Evolutionary conservation across 2,329 filamentous ascomycete species (phyloP), one percentile per base, ranked within the genome.

Genomic region (Aspergillus sp.): DNA sequence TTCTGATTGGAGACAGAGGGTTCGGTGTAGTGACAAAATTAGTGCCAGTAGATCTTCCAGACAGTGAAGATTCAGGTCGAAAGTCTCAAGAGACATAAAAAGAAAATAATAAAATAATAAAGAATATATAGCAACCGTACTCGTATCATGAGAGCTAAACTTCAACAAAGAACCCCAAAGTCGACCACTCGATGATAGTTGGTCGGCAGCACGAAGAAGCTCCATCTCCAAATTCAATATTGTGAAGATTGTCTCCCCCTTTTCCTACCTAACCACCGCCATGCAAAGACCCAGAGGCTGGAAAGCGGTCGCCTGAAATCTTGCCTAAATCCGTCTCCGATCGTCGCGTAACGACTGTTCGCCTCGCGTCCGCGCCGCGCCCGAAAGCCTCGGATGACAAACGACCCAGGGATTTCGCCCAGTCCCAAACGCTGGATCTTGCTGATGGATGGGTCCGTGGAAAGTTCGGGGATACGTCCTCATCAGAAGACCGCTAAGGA

Each of bases 301-400:
- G 19, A 21, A 42, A 42, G 40, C 40, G 19, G 29, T 34, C 34
- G 38, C 40, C 47, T 45, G 47, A 11, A 43, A 32, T 50, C 23
- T 45, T 34, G 20, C 49, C 49, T 11, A 16, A 29, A 40, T 41
- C 31, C 36, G 36, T 47, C 47, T 42, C 50, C 42, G 47, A 54
- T 51, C 49, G 53, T 36, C 49, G 53, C 49, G 49, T 49, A 45
- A 47, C 49, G 36, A 40, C 49, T 50, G 38, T 43, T 53, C 42
- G 50, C 48, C 46, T 53, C 42, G 45, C 34, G 48, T 36, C 49
- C 31, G n/a, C 47, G 50, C 47, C 31, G 51, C 52, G 52, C 47
- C 51, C 47, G 47, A 50, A 50, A 31, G 47, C 45, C 51, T 43
- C 45, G 45, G 52, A 50, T 54, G 44, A 56, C 52, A 50, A 49